Base-by-base conservation (phyloP, 108 stramenopile genomes). In the Skeletonema grethae region DNA sequence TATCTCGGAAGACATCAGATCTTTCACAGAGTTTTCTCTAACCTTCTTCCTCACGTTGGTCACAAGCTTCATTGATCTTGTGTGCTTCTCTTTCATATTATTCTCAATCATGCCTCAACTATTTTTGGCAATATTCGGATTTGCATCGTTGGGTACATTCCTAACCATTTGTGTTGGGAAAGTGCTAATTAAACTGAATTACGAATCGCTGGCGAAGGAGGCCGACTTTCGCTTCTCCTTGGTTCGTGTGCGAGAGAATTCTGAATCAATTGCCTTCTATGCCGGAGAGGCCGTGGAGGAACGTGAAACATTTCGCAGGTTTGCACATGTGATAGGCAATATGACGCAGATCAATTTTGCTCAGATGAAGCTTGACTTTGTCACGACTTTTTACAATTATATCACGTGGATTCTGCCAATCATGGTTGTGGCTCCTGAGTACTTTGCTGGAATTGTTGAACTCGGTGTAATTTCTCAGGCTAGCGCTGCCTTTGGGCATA, bases 191-290 rank as follows among this genome's bases (percentile, higher is more conserved):
- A 63, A 69, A 10, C 76, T 91, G 12, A 91, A 93, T 75, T 88
- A 82, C 57, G 80, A 85, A 24, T 67, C 85, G 38, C 71, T 91
- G 38, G 71, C 69, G 30, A 73, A 58, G 30, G 88, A 90, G 70
- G 90, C 90, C 2, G 84, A 93, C 45, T 90, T 93, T 62, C 70
- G 92, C 12, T 92, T 89, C 72, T 60, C 82, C 0, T 73, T 93
- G n/a, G 85, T 91, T 13, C 67, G 91, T 4, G 82, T 88, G n/a
- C 61, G 90, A 4, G 92, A 93, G 63, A 93, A 93, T 64, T 87
- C 90, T 16, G 92, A 93, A 67, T 67, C 76, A 2, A 91, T 93
- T 55, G 92, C 90, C 13, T 90, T 90, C 64, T 90, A 91, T 62
- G 73, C 78, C 7, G 90, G 89, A 7, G 90, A 88, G 57, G 69